Evolutionary conservation across 2,329 filamentous ascomycete species (phyloP), one percentile per base, ranked within the genome.

Genomic region (Aspergillus fructus): DNA sequence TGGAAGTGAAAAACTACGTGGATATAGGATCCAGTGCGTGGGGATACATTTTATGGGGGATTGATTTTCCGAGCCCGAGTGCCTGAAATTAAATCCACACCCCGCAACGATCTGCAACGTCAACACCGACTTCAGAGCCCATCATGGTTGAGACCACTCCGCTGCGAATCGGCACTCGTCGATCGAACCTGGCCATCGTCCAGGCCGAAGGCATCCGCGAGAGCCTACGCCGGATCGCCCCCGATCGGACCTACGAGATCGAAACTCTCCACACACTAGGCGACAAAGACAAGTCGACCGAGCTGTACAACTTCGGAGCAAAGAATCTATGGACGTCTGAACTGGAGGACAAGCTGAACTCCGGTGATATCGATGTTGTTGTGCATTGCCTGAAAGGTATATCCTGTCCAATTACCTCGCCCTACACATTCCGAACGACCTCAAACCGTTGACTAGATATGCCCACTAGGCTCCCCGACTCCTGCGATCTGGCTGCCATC

Each of bases 221-320:
- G 19, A 78, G 79, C 5, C 81, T 96, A 42, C 77, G 85, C 62
- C 76, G 81, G 52, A 81, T 85, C 51, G 85, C 88, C 74, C 90
- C 91, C 12, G 76, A 83, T 49, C 71, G 85, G 64, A 77, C 80
- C 24, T 94, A 89, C 73, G 83, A 87, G 66, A 87, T 94, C 64
- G 84, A 88, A 71, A 85, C 89, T 60, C 89, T 93, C 79, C 85
- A 86, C 62, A 64, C 62, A 1, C 83, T 90, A 17, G 92, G 91
- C 64, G 92, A 96, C 78, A 88, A 88, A 74, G 90, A 96, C 79
- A 91, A 94, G 77, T 82, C 84, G 54, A 94, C 90, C 23, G 87
- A 91, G 5, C 83, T 96, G 57, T 90, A 93, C 74, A 89, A 89
- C 67, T 88, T 96, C 72, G 59, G 50, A 4, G 59, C 43, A 3